Evolutionary conservation across 305 asterid species (phyloP).

Genomic region (Fraxinus sp.): DNA sequence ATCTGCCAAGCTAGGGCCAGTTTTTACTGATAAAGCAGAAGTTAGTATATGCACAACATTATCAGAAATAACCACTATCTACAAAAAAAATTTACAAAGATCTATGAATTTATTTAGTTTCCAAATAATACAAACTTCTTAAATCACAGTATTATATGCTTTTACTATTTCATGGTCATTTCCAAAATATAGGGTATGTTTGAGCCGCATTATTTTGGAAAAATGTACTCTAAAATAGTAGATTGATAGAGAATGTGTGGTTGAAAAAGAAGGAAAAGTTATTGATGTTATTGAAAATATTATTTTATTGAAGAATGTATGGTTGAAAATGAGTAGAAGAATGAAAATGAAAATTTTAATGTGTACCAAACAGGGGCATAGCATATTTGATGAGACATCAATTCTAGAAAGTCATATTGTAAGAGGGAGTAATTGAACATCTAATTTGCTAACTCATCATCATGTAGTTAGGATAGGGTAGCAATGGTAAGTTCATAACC

Average conservation of each 20-base stretch:
- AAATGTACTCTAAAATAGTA: too few species aligned
- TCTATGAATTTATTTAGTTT: background rate
- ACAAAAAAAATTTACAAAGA: background rate
- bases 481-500: background rate
- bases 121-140: background rate
- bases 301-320: too few species aligned
- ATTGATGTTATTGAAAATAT: too few species aligned
- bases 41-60: background rate
- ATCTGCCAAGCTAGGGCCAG: conserved; percentile 90
- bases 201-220: too few species aligned
- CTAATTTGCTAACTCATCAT: background rate
- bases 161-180: background rate
- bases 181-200: background rate
- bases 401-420: conserved; percentile 1
- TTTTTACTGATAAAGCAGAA: conserved; percentile 59
- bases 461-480: background rate
- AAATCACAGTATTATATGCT: background rate
- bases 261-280: too few species aligned
- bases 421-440: background rate
- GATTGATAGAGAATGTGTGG: too few species aligned
- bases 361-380: too few species aligned
- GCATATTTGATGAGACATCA: conserved; percentile 1
- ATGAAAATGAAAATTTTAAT: too few species aligned
- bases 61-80: conserved; percentile 17
- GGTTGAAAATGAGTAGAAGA: too few species aligned